Evolutionary conservation across 1,284 basidiomycete species (phyloP).

Genomic region (Trametes versicolor): DNA sequence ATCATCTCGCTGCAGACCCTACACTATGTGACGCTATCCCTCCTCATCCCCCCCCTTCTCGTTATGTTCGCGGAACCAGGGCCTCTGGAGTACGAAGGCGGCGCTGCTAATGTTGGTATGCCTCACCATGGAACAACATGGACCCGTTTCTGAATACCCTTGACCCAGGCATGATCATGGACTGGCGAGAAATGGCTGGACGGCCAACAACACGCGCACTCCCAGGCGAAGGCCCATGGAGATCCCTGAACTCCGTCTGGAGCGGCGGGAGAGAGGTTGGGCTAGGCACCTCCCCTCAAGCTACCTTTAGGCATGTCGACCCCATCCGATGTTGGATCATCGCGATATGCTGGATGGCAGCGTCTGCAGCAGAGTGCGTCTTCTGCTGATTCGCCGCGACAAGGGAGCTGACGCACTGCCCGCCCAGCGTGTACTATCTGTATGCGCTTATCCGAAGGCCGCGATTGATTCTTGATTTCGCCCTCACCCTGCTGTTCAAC

Average conservation of each 20-base stretch:
- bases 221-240: constrained; percentile 71
- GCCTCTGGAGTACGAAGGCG: constrained; percentile 87
- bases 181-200: constrained; percentile 96
- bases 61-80: constrained; percentile 77
- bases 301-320: constrained; percentile 71
- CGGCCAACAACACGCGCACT: constrained; percentile 75
- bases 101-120: constrained; percentile 82
- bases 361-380: constrained; percentile 80
- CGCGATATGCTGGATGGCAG: constrained; percentile 83
- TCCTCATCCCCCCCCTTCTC: constrained; percentile 87
- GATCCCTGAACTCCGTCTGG: constrained; percentile 75
- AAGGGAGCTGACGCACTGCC: background rate
- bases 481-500: constrained; percentile 88
- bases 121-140: constrained; percentile 16
- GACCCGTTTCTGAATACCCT: constrained; percentile 1
- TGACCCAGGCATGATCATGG: constrained; percentile 85
- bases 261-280: constrained; percentile 79
- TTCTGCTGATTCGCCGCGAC: background rate
- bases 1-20: constrained; percentile 92
- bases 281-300: constrained; percentile 59
- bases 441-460: constrained; percentile 91
- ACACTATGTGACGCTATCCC: constrained; percentile 89
- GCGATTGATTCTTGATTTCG: constrained; percentile 94
- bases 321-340: constrained; percentile 88
- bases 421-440: constrained; percentile 83